These are phyloP conservation scores for Erodium trifolium DNA, from an alignment of 441 rosid genomes.

Conservation along the genomic window DNA sequence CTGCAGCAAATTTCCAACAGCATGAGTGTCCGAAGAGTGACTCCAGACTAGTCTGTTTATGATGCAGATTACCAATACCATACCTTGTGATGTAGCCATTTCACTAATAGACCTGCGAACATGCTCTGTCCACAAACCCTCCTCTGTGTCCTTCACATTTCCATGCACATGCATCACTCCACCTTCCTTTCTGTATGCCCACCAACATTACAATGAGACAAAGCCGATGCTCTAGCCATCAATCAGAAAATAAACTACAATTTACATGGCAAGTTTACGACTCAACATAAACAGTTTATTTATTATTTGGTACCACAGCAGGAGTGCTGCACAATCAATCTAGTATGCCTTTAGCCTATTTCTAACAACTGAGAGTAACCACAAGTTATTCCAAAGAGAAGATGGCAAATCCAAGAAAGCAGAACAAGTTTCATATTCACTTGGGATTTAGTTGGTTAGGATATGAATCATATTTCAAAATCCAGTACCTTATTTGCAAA, in stretches of 20 bases:
- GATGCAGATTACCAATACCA: not conserved
- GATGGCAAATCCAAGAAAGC: not conserved
- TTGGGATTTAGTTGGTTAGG: not conserved
- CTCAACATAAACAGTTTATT: not conserved
- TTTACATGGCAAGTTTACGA: not conserved
- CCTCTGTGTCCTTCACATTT: slow-evolving; percentile 71
- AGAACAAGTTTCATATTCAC: not conserved
- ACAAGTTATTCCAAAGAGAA: not conserved
- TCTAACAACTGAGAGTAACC: not conserved
- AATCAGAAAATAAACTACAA: not conserved
- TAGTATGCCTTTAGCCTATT: not conserved
- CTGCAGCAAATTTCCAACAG: slow-evolving; percentile 27
- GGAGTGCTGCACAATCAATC: not conserved
- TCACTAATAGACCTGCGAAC: slow-evolving; percentile 43
- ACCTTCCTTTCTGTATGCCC: slow-evolving; percentile 56
- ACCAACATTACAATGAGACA: not conserved
- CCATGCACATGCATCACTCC: slow-evolving; percentile 78
- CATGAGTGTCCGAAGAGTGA: not conserved
- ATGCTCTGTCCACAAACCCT: slow-evolving; percentile 48
- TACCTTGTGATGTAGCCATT: slow-evolving; percentile 73
- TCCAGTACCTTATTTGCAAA: not conserved
- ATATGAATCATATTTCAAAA: not conserved
- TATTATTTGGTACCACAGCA: not conserved
- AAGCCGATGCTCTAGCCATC: no score
- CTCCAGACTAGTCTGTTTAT: not conserved